Conservation (phyloP, 148 eudicot species). For the Rhododendron simsii region DNA sequence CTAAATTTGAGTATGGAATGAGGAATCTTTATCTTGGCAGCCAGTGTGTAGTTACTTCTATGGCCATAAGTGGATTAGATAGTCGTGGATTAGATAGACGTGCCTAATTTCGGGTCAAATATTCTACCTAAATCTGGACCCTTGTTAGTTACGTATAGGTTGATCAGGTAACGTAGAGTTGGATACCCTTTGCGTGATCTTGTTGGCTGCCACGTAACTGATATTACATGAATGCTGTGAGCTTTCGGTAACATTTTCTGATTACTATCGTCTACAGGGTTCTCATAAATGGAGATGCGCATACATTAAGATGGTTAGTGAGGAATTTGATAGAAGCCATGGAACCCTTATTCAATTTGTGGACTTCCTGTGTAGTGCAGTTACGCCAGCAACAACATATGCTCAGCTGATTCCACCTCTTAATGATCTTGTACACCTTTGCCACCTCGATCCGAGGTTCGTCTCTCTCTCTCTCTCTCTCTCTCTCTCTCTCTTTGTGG, state of each 20-base stretch:
- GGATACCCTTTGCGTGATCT: not conserved
- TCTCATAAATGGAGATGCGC: constrained; percentile 66
- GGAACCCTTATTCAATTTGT: constrained; percentile 96
- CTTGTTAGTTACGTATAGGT: not conserved
- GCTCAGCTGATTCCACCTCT: constrained; percentile 81
- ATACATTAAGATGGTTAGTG: constrained; percentile 92
- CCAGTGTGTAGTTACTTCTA: not conserved
- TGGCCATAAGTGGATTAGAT: not conserved
- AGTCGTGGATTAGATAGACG: not conserved
- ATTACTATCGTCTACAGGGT: constrained; percentile 46
- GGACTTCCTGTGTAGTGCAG: constrained; percentile 78
- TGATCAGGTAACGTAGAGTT: not conserved
- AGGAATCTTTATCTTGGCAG: not conserved
- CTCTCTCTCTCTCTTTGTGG: not conserved
- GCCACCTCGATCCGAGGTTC: constrained; percentile 99
- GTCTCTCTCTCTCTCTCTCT: constrained; percentile 9
- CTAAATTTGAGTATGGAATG: not conserved
- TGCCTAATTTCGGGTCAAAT: not conserved
- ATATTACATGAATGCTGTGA: not conserved
- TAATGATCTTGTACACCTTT: constrained; percentile 68
- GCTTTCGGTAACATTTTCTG: not conserved
- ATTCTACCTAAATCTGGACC: not conserved
- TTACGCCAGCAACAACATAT: constrained; percentile 64
- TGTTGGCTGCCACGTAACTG: not conserved
- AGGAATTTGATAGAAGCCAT: constrained; percentile 96